Evolutionary conservation across 345 rosid species (phyloP).

Genomic region (Tarenaya hassleriana): DNA sequence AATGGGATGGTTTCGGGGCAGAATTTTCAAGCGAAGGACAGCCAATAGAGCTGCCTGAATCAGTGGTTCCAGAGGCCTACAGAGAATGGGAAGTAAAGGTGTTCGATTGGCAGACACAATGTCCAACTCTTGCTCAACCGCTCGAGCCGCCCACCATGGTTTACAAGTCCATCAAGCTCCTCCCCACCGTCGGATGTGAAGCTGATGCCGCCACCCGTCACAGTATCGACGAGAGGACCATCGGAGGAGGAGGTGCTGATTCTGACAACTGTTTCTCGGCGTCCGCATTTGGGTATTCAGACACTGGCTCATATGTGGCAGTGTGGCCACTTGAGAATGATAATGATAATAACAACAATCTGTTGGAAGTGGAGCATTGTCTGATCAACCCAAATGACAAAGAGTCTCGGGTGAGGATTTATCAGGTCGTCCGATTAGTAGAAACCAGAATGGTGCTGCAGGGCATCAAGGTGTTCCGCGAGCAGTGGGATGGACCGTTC

Average conservation of each 20-base stretch:
- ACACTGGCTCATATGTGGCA: constrained; percentile 69
- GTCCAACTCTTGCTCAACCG: constrained; percentile 75
- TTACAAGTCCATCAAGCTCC: constrained; percentile 67
- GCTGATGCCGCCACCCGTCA: constrained; percentile 89
- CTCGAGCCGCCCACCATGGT: constrained; percentile 31
- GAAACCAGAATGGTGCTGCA: constrained; percentile 34
- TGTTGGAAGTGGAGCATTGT: constrained; percentile 72
- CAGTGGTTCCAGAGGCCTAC: constrained; percentile 84
- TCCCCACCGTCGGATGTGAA: constrained; percentile 98
- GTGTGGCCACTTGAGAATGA: constrained; percentile 52
- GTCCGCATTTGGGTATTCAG: constrained; percentile 54
- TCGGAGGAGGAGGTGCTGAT: constrained; percentile 25
- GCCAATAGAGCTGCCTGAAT: constrained; percentile 76
- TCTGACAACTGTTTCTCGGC: constrained; percentile 26
- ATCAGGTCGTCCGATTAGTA: constrained; percentile 39
- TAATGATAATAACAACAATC: no score
- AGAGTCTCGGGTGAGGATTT: constrained; percentile 79
- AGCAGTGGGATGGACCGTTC: constrained; percentile 88
- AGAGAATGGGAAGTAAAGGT: constrained; percentile 97
- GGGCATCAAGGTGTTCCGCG: constrained; percentile 53
- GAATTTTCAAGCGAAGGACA: constrained; percentile 63
- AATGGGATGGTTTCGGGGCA: constrained; percentile 97
- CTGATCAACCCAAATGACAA: constrained; percentile 66
- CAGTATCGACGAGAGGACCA: constrained; percentile 43
- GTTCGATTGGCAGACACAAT: constrained; percentile 97